Evolutionary conservation across 768 basidiomycete genomes (phyloP), one percentile per base, ranked within the genome.

Genomic region (Leccinum ochraceum): DNA sequence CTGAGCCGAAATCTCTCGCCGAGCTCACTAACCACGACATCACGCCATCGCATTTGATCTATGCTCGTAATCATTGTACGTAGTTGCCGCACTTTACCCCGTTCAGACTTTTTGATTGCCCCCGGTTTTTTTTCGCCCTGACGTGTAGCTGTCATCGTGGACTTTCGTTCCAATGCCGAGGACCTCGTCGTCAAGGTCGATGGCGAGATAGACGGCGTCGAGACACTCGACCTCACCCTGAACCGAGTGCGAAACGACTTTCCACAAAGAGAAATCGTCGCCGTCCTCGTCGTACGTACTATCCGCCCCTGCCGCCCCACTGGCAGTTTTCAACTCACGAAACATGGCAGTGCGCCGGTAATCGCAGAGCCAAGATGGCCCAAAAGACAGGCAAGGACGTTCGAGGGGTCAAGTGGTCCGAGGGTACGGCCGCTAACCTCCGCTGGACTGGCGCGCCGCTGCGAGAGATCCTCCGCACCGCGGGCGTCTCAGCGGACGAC

Each of bases 61-160:
- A 89, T 66, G 84, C 83, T 60, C 83, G 90, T 36, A 91, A 91
- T 66, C 89, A 91, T 66, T 84, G 88, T 50, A 80, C 80, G 59
- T 84, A 36, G 74, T 80, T 34, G 11, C 78, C 53, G 32, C 34
- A 52, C 32, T 48, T 22, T 67, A 16, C 20, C 51, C 14, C 34
- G 50, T 44, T 32, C 13, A 37, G 30, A 17, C 42, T 2, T 34
- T n/a, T 64, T 66, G 52, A 62, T 39, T 26, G 8, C 6, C 9
- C 64, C 32, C 32, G 32, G 1, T 34, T 11, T 34, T 30, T 34
- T 34, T 34, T 30, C 8, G 30, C 32, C 32, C 32, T 1, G 32
- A 34, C 32, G 32, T 14, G 60, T 67, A 62, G 76, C 76, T 16
- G 72, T 66, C 20, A 68, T 76, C 57, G 65, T 65, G 46, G 54